Base-by-base conservation (phyloP, 495 filamentous ascomycete genomes). In the Podospora pseudoanserina region DNA sequence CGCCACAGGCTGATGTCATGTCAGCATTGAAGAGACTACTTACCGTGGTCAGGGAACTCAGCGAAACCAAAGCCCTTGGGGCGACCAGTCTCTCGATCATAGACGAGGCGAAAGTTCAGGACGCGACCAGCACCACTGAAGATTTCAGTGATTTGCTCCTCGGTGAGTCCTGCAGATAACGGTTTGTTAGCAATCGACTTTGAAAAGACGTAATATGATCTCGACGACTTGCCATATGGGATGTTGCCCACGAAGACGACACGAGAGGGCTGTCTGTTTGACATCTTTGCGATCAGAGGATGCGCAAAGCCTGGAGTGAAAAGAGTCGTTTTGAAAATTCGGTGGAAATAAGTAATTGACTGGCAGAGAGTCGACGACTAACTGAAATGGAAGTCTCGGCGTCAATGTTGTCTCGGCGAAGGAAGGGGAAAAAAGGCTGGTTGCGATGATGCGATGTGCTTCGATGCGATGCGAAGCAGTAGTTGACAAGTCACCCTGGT, bases 21-120 rank as follows among this genome's bases (percentile, higher is more conserved):
- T 39, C 34, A 39, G 6, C 34, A 4, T 39, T 11, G 34, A 39
- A 39, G 34, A 49, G 44, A 3, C 39, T 4, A 65, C 81, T 44
- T 65, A 86, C 85, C 85, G 69, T 87, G 81, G 71, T 99, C 95
- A 28, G 90, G 87, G 74, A 93, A 99, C 72, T 98, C 94, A 55
- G 92, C 92, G 73, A 99, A 99, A 26, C 95, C 95, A 74, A 96
- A 99, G 15, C 95, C 95, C 77, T 97, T 98, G 0, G 95, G 95
- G 57, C 91, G 88, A 3, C 96, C 95, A 0, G 94, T 98, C 71
- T 98, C 94, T 9, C 91, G 90, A 79, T 99, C 96, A 81, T 97
- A 95, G 71, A 98, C 93, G 16, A 99, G 83, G 39, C 95, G 89
- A 78, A 99, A 98, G 73, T 90, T 93, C n/a, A 94, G 79, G 0